Evolutionary conservation across 2,329 filamentous ascomycete genomes (phyloP), one percentile per base, ranked within the genome.

Genomic region (Pseudogymnoascus sp.): DNA sequence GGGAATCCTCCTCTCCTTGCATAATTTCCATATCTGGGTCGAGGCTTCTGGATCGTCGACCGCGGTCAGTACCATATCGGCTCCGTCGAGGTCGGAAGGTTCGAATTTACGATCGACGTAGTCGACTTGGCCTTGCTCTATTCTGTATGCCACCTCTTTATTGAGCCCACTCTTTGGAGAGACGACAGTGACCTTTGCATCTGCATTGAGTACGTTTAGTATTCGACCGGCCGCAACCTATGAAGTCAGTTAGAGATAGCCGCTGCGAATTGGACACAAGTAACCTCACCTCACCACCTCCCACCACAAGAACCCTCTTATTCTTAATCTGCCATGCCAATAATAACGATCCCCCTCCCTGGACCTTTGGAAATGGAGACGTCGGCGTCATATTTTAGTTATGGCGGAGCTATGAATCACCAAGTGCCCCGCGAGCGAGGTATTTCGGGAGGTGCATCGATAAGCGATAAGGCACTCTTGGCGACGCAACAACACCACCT

Each of bases 221-320:
- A 99, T 96, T 64, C 94, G 90, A 61, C 93, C 92, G 61, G 94
- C 92, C 63, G 94, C 94, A 66, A 99, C 94, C 94, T 97, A 73
- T 63, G 63, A 64, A n/a, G 20, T 39, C 25, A 57, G 30, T 32
- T 38, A 6, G 18, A 39, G 16, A 28, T 60, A 22, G 37, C n/a
- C 22, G 35, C 20, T 41, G 58, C 6, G 18, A 20, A 60, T 57
- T 32, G 35, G 39, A 12, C 35, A 83, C 57, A 25, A 9, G 30
- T 22, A n/a, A 37, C 22, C 57, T 67, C 78, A 96, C 93, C 81
- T 97, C 93, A 74, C 94, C 94, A 68, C 94, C 94, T 65, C 94
- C 94, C 6, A 99, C 85, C 4, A 99, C 89, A n/a, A 99, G 78
- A 14, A 97, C 88, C 65, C 86, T 85, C 75, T 95, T 97, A 74